Evolutionary conservation across 2,329 filamentous ascomycete genomes (phyloP), one percentile per base, ranked within the genome.

Genomic region (Coniochaeta hoffmannii): DNA sequence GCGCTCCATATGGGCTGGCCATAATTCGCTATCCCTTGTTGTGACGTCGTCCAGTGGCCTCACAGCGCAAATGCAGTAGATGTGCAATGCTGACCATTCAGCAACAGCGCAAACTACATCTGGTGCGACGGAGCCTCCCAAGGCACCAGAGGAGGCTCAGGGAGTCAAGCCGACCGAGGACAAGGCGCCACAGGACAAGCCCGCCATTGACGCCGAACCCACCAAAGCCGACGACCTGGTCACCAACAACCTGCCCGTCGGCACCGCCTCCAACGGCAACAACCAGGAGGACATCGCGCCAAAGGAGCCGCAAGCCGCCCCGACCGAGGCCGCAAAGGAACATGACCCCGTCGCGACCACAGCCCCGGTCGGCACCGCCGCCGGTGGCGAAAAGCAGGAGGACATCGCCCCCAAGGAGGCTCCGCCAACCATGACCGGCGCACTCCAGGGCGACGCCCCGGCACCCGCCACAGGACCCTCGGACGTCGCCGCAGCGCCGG

Each of bases 61-160:
- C 36, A 11, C 36, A 22, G 36, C 4, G 4, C 4, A 36, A 28
- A 14, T 8, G 41, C 41, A 46, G n/a, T 15, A 46, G 11, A 46
- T 28, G 41, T n/a, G 26, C 41, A 46, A 12, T 22, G 30, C 49
- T 50, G 49, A 50, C 49, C n/a, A n/a, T n/a, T n/a, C n/a, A n/a
- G n/a, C n/a, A n/a, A n/a, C 24, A 50, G 56, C n/a, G 55, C 44
- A 10, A 53, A 36, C 41, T 60, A 59, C 57, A 59, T 54, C 10
- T 62, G 52, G 26, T 60, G 62, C 7, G 56, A 46, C 12, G 60
- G 58, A 49, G 28, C 28, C 41, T 4, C 28, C 41, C 17, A 49
- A 54, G 38, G 53, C 35, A 2, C 17, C 53, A 2, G 53, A 54
- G 11, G 54, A 49, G 22, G 34, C 49, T 34, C 4, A 17, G 17